A percentile compares a stretch with the other conserved stretches of the same genome.
phyloP scores from a whole-genome alignment of 495 filamentous ascomycete species.

The Hypoxylon rickii region DNA sequence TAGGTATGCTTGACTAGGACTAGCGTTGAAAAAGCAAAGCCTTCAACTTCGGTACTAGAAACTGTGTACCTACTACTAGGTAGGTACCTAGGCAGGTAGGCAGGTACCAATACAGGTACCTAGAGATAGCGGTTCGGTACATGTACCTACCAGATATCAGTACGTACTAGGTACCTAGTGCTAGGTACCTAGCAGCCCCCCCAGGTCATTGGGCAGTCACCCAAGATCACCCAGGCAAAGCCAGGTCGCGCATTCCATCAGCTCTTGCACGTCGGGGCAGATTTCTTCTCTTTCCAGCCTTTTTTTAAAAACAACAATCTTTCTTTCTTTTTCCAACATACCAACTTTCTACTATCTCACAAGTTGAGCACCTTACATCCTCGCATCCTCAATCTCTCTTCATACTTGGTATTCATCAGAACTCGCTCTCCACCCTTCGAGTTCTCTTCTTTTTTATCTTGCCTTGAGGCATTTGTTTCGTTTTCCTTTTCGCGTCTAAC shows the following conservation, averaged over 20 bases:
- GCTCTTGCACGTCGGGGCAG: conserved; percentile 23
- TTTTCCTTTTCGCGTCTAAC: conserved; percentile 10
- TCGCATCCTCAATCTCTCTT: conserved; percentile 12
- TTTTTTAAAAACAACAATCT: conserved; percentile 35
- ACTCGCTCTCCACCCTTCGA: conserved; percentile 28
- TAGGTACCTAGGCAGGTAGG: too few species aligned
- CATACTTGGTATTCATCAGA: conserved; percentile 14
- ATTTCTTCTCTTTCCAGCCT: conserved; percentile 38
- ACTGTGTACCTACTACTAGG: too few species aligned
- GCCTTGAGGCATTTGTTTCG: not conserved
- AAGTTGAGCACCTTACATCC: conserved; percentile 12
- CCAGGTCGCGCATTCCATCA: conserved; percentile 38
- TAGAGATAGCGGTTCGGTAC: too few species aligned
- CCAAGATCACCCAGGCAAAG: too few species aligned
- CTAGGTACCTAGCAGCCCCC: too few species aligned
- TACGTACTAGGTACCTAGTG: too few species aligned
- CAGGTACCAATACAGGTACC: too few species aligned
- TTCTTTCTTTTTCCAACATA: conserved; percentile 26
- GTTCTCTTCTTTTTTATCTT: conserved; percentile 1
- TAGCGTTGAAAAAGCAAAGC: conserved; percentile 6
- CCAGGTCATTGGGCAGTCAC: too few species aligned
- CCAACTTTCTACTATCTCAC: not conserved
- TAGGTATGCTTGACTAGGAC: not conserved
- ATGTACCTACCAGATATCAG: too few species aligned
- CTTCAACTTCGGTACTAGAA: too few species aligned